Percentiles rank a stretch among this genome's conserved stretches.
These are phyloP conservation scores for Eragrostis curvula DNA, from an alignment of 176 grass and related monocot genomes.

Conservation along the genomic window DNA sequence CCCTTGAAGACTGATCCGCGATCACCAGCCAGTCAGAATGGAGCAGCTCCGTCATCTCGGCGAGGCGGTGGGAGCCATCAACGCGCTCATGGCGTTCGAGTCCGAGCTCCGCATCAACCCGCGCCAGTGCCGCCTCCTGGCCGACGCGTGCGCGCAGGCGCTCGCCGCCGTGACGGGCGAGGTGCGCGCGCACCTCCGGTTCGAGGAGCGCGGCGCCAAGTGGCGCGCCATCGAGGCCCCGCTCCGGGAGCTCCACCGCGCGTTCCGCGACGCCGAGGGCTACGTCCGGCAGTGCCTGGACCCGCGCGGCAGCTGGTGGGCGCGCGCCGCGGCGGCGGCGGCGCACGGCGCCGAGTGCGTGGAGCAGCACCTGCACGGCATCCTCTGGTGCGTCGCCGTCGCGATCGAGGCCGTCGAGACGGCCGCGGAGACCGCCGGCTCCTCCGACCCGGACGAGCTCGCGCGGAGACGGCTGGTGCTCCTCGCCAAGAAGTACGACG, in stretches of 20 bases:
- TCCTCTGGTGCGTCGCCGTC: conserved; percentile 84
- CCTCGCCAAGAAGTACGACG: conserved; percentile 75
- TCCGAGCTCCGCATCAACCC: conserved; percentile 75
- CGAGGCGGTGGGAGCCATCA: conserved; percentile 72
- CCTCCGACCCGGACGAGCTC: conserved; percentile 53
- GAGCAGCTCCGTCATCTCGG: conserved; percentile 84
- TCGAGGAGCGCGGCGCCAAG: conserved; percentile 82
- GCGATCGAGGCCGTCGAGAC: conserved; percentile 78
- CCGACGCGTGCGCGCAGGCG: conserved; percentile 64
- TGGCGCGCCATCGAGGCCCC: conserved; percentile 72
- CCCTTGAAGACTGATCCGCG: background rate
- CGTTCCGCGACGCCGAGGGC: conserved; percentile 73
- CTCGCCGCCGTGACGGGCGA: conserved; percentile 58
- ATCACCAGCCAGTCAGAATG: conserved; percentile 42
- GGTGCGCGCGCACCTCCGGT: conserved; percentile 63
- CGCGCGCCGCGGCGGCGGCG: conserved; percentile 59
- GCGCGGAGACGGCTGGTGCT: conserved; percentile 34
- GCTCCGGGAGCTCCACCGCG: conserved; percentile 79
- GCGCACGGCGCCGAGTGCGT: conserved; percentile 69
- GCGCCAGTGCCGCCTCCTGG: conserved; percentile 81
- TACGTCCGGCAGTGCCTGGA: conserved; percentile 76
- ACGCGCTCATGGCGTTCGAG: conserved; percentile 75
- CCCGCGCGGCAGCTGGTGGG: conserved; percentile 76
- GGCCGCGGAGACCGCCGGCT: conserved; percentile 60
- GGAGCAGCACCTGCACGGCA: conserved; percentile 69